Percentiles rank a stretch among this genome's conserved stretches.
Conservation (phyloP, 352 stramenopile species). For the Peronospora belbahrii region DNA sequence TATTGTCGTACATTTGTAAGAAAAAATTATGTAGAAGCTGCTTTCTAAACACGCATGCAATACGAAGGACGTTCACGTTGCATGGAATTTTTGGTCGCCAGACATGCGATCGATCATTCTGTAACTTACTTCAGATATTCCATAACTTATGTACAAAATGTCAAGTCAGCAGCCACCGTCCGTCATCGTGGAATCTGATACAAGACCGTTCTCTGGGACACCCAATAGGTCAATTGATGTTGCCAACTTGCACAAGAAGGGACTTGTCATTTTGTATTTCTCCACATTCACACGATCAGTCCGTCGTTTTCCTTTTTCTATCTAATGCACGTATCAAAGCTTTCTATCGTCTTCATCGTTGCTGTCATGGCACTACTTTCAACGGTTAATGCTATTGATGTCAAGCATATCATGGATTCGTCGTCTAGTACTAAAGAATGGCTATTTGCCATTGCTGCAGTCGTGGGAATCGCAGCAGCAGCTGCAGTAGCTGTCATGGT, state of each 20-base stretch:
- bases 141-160: no score
- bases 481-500: constrained; percentile 20
- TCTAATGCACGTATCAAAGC: constrained; percentile 17
- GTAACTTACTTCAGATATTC: no score
- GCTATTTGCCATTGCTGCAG: constrained; percentile 1
- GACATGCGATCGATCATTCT: no score
- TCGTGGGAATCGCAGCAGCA: constrained; percentile 15
- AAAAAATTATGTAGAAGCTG: no score
- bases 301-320: background rate
- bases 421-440: background rate
- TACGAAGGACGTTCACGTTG: no score
- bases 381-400: constrained; percentile 2
- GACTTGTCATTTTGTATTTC: constrained; percentile 24
- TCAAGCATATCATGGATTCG: constrained; percentile 9
- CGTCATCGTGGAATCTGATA: constrained; percentile 7
- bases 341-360: constrained; percentile 11
- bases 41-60: no score
- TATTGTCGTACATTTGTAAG: no score
- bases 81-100: no score
- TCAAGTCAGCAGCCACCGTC: no score
- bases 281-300: constrained; percentile 10
- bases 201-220: constrained; percentile 22
- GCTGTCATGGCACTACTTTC: constrained; percentile 8
- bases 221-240: constrained; percentile 5
- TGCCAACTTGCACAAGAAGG: no score